Percentiles rank a stretch among this genome's conserved stretches.
Evolutionary conservation across 345 rosid genomes (phyloP).

Genomic region (Salix udensis): DNA sequence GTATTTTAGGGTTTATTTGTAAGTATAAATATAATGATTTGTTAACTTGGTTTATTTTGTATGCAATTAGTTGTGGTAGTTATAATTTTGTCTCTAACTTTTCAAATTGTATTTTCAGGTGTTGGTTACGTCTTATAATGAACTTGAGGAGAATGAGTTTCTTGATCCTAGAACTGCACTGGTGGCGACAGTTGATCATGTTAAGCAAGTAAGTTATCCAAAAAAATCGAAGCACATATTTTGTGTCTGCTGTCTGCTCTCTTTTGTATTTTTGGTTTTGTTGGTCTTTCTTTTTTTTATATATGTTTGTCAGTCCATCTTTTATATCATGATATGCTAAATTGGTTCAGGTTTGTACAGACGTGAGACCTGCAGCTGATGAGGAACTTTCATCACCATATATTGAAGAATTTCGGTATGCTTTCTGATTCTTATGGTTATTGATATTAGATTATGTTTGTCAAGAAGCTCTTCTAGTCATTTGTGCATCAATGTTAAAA

Average conservation of each 20-base stretch:
- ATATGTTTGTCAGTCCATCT: conserved; percentile 2
- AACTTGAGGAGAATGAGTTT: conserved; percentile 57
- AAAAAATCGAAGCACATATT: background rate
- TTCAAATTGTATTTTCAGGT: conserved; percentile 38
- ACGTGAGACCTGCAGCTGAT: conserved; percentile 82
- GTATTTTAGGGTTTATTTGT: background rate
- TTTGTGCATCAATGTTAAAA: background rate
- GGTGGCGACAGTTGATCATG: conserved; percentile 82
- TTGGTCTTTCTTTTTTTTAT: background rate
- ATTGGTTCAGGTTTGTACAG: conserved; percentile 83
- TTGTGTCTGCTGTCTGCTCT: background rate
- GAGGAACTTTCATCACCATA: conserved; percentile 87
- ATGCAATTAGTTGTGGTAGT: background rate
- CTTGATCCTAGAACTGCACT: conserved; percentile 93
- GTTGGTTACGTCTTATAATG: conserved; percentile 62
- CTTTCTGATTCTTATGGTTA: background rate
- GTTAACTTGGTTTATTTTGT: background rate
- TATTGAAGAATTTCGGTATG: conserved; percentile 85
- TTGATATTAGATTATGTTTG: background rate
- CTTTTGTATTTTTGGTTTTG: no score
- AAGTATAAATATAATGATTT: no score
- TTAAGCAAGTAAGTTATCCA: conserved; percentile 66
- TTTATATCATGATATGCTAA: conserved; percentile 41
- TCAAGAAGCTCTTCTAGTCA: background rate
- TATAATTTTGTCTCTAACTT: background rate